Percentiles rank a stretch among this genome's conserved stretches.
phyloP scores from a whole-genome alignment of 2,329 filamentous ascomycete species.

The Dissoconium aciculare region DNA sequence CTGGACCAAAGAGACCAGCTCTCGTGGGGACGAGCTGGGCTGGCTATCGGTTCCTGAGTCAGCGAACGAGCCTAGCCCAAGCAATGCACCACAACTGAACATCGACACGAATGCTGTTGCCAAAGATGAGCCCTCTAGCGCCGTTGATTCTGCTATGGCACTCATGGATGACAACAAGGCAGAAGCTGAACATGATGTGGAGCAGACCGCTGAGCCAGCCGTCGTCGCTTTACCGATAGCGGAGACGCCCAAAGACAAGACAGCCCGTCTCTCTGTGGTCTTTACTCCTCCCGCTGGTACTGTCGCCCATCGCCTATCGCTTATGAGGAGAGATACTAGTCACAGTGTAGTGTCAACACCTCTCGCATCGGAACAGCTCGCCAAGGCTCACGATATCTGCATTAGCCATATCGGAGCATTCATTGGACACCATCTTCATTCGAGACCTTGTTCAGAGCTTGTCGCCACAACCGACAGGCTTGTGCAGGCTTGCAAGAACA shows the following conservation, averaged over 20 bases:
- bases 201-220: neutral
- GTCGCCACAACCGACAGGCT: constrained; percentile 71
- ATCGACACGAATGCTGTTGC: constrained; percentile 8
- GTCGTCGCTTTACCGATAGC: neutral
- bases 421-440: constrained; percentile 83
- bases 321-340: constrained; percentile 13
- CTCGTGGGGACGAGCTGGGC: constrained; percentile 2
- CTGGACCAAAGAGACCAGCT: constrained; percentile 36
- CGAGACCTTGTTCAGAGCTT: constrained; percentile 75
- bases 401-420: constrained; percentile 84
- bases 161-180: constrained; percentile 6
- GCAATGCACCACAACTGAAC: constrained; percentile 4
- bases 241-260: constrained; percentile 1
- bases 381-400: constrained; percentile 70
- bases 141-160: constrained; percentile 13
- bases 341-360: constrained; percentile 34
- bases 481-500: constrained; percentile 61
- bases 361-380: constrained; percentile 70
- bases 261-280: constrained; percentile 7
- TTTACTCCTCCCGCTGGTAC: constrained; percentile 11
- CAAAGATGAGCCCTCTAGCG: constrained; percentile 1
- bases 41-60: neutral
- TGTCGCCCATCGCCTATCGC: constrained; percentile 19
- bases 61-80: neutral
- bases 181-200: constrained; percentile 2